Percentiles rank a stretch among this genome's conserved stretches.
These are phyloP conservation scores for Colletotrichum graminicola DNA, from an alignment of 2,329 filamentous ascomycete species.

Conservation along the genomic window DNA sequence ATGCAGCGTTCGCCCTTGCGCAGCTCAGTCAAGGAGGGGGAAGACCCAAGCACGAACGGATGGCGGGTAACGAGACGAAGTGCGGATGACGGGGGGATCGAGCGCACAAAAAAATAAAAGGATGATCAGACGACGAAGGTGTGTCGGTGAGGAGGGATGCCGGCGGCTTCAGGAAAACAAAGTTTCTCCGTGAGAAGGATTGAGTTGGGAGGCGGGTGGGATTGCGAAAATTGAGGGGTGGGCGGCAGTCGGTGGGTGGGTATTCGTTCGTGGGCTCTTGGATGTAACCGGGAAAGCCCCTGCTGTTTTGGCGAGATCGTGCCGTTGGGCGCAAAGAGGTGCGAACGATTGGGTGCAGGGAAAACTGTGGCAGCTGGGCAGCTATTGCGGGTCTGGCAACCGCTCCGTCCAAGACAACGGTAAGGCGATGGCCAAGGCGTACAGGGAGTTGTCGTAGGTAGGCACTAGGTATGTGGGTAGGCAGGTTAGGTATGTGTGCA, in stretches of 20 bases:
- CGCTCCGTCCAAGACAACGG: constrained; percentile 34
- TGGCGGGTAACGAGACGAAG: constrained; percentile 19
- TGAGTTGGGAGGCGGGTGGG: constrained; percentile 32
- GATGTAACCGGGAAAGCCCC: constrained; percentile 39
- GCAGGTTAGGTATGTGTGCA: constrained; percentile 32
- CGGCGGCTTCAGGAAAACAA: constrained; percentile 15
- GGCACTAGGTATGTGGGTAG: background rate
- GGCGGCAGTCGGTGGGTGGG: constrained; percentile 41
- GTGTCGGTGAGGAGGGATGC: constrained; percentile 21
- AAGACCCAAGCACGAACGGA: constrained; percentile 24
- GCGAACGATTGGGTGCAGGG: constrained; percentile 39
- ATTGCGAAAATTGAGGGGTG: constrained; percentile 41
- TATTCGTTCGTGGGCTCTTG: constrained; percentile 39
- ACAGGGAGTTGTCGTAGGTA: background rate
- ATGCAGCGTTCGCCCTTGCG: constrained; percentile 38
- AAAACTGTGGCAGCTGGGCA: constrained; percentile 42
- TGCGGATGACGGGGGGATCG: constrained; percentile 19
- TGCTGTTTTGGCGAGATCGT: constrained; percentile 42
- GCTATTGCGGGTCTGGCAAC: constrained; percentile 42
- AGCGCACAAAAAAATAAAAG: background rate
- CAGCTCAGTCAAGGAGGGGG: constrained; percentile 10
- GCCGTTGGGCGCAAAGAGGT: constrained; percentile 42
- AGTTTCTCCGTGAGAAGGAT: constrained; percentile 12
- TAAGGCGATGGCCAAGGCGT: constrained; percentile 27
- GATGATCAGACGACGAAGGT: constrained; percentile 32